Evolutionary conservation across 2,329 filamentous ascomycete genomes (phyloP).

Genomic region (Leptographium flavum): DNA sequence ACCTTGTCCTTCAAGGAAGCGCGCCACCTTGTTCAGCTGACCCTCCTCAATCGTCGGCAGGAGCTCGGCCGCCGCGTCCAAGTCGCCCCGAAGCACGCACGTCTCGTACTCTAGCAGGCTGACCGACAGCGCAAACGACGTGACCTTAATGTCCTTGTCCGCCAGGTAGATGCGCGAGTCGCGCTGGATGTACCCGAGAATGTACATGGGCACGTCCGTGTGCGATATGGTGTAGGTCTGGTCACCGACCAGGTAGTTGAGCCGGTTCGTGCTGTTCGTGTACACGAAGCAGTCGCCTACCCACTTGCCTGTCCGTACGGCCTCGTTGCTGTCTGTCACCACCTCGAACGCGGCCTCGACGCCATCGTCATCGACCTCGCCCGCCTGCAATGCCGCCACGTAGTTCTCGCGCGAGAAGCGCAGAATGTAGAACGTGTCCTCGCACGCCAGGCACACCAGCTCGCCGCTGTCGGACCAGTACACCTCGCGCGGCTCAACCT

Average conservation of each 20-base stretch:
- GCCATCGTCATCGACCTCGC: constrained; percentile 75
- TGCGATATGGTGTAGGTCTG: constrained; percentile 96
- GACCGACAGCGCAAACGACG: constrained; percentile 81
- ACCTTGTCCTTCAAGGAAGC: constrained; percentile 89
- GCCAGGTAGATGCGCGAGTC: constrained; percentile 91
- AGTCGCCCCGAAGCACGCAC: constrained; percentile 79
- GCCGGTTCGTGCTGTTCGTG: constrained; percentile 88
- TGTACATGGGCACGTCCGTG: constrained; percentile 90
- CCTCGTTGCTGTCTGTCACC: constrained; percentile 88
- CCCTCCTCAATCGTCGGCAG: constrained; percentile 75
- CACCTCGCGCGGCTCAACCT: constrained; percentile 58
- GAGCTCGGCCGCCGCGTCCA: constrained; percentile 80
- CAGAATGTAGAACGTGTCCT: constrained; percentile 89
- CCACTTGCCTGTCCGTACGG: constrained; percentile 89
- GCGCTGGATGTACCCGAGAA: constrained; percentile 86
- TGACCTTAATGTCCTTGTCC: constrained; percentile 88
- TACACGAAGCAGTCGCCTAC: constrained; percentile 98
- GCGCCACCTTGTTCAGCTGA: constrained; percentile 94
- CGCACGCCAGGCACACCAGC: constrained; percentile 80
- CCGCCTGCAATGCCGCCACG: constrained; percentile 65
- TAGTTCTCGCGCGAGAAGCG: constrained; percentile 86
- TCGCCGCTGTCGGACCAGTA: constrained; percentile 98
- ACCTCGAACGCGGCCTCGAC: constrained; percentile 95
- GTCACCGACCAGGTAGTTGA: constrained; percentile 96
- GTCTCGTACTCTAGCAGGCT: constrained; percentile 96